Percentiles rank a stretch among this genome's conserved stretches.
These are phyloP conservation scores for Kodamaea sp. DNA, from an alignment of 1,139 yeast species.

Conservation along the genomic window DNA sequence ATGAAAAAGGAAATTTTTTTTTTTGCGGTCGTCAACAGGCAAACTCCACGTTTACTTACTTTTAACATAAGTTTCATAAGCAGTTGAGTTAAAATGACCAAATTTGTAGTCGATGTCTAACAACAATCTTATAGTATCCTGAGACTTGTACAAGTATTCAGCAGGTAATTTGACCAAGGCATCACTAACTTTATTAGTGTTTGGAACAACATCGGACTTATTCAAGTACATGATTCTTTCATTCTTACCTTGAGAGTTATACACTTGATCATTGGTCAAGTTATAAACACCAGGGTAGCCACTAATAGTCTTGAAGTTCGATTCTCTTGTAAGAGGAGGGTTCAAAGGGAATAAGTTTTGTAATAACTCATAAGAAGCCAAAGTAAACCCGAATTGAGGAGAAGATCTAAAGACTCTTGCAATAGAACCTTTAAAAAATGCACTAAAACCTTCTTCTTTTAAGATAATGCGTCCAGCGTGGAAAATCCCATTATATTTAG, in stretches of 20 bases:
- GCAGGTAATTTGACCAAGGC: conserved; percentile 44
- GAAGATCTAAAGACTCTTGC: conserved; percentile 94
- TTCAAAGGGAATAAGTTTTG: conserved; percentile 44
- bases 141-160: conserved; percentile 56
- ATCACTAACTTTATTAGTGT: conserved; percentile 22
- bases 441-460: conserved; percentile 70
- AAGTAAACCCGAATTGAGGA: conserved; percentile 96
- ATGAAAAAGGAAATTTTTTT: no score
- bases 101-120: conserved; percentile 63
- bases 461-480: conserved; percentile 75
- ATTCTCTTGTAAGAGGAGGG: conserved; percentile 45
- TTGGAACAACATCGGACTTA: conserved; percentile 18
- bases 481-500: conserved; percentile 67
- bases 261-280: conserved; percentile 46
- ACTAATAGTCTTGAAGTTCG: conserved; percentile 42
- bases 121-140: conserved; percentile 58
- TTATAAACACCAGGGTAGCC: conserved; percentile 49
- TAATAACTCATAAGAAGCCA: conserved; percentile 91
- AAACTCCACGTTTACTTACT: conserved; percentile 11
- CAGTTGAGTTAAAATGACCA: conserved; percentile 50
- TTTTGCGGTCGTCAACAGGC: neutral
- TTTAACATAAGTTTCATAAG: conserved; percentile 49
- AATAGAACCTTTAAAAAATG: conserved; percentile 94
- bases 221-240: conserved; percentile 40
- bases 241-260: conserved; percentile 31